phyloP scores from a whole-genome alignment of 352 stramenopile species.

The Phytophthora cryptogea region DNA sequence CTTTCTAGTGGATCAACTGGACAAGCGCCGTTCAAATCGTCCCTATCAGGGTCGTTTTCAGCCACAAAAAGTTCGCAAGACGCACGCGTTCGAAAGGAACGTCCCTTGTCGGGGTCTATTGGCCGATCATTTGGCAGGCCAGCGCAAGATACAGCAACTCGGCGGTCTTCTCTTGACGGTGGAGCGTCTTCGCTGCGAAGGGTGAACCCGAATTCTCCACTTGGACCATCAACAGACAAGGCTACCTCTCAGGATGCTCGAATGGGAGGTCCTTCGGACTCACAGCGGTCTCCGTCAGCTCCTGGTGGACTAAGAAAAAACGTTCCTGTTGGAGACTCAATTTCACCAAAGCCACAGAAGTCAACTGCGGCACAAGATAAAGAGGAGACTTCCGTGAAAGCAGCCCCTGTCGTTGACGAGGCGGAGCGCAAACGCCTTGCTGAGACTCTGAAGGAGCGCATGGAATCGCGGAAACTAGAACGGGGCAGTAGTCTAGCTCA shows the following conservation, averaged over 20 bases:
- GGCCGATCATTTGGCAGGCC: slow-evolving; percentile 20
- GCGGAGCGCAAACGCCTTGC: slow-evolving; percentile 41
- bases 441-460: slow-evolving; percentile 41
- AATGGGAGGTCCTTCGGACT: slow-evolving; percentile 12
- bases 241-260: slow-evolving; percentile 28
- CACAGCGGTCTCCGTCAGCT: slow-evolving; percentile 20
- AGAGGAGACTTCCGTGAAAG: slow-evolving; percentile 19
- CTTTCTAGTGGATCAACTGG: slow-evolving; percentile 26
- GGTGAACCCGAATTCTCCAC: slow-evolving; percentile 21
- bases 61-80: slow-evolving; percentile 55
- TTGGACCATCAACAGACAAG: slow-evolving; percentile 10
- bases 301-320: slow-evolving; percentile 26
- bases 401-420: slow-evolving; percentile 32
- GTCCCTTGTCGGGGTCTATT: slow-evolving; percentile 23
- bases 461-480: slow-evolving; percentile 48
- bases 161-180: slow-evolving; percentile 41
- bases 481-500: slow-evolving; percentile 42
- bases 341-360: slow-evolving; percentile 28
- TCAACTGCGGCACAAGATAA: slow-evolving; percentile 18
- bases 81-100: slow-evolving; percentile 43
- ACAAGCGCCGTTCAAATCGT: slow-evolving; percentile 33
- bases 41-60: slow-evolving; percentile 25
- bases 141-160: slow-evolving; percentile 25
- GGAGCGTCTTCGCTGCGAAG: slow-evolving; percentile 22
- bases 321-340: slow-evolving; percentile 10